Base-by-base conservation (phyloP, 768 basidiomycete species). In the Cytidiella melzeri region DNA sequence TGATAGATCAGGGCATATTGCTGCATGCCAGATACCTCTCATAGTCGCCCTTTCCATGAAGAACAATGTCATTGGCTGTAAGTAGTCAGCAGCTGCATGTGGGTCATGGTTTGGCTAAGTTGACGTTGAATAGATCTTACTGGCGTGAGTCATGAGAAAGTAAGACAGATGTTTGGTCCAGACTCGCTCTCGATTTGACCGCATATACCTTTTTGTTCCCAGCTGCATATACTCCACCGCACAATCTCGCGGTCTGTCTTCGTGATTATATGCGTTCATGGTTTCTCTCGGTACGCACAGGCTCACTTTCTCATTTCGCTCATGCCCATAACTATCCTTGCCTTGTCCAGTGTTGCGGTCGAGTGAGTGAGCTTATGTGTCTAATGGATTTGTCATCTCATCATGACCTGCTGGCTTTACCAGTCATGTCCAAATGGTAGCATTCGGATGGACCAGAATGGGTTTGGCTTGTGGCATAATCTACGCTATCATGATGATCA, bases 131-230 rank as follows among this genome's bases (percentile, higher is more conserved):
- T 38, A 78, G 76, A 68, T 57, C 43, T 79, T 42, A 80, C 76
- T 10, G 79, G 80, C 3, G 62, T 81, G 28, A 63, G 74, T 7
- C 77, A 80, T 50, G 80, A 81, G 58, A 76, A 73, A 55, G 60
- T 55, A 48, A 19, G 15, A 7, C 15, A 15, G 30, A 34, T 34
- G 15, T 34, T 34, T n/a, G n/a, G n/a, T n/a, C n/a, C n/a, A n/a
- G n/a, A n/a, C n/a, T n/a, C n/a, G n/a, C n/a, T n/a, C n/a, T n/a
- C n/a, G n/a, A n/a, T n/a, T n/a, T n/a, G n/a, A n/a, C n/a, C n/a
- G n/a, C n/a, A n/a, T n/a, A n/a, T n/a, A n/a, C n/a, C n/a, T n/a
- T n/a, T n/a, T 20, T 13, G 36, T 40, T 47, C 18, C 11, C 18
- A 20, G 64, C 61, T 76, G 20, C 74, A 73, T 34, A 61, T 73